phyloP scores from a whole-genome alignment of 305 asterid genomes.

The Plantago lanceolata region DNA sequence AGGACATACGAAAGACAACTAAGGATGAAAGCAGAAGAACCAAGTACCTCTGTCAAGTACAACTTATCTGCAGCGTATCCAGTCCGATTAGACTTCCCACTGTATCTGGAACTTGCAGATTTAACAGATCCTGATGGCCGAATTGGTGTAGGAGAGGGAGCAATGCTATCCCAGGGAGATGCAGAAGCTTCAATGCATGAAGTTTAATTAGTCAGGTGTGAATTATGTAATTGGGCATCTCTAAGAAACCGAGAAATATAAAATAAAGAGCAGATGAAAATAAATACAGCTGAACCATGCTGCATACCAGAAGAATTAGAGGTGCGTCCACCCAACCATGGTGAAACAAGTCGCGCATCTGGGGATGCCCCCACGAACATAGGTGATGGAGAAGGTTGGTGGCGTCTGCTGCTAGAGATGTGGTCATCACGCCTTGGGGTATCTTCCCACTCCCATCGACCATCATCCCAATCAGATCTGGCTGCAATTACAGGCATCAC shows the following conservation, averaged over 20 bases:
- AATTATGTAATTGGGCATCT: conserved; percentile 20
- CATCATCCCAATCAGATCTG: conserved; percentile 96
- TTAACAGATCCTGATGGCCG: conserved; percentile 82
- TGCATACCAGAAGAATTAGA: conserved; percentile 59
- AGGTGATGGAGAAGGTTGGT: conserved; percentile 77
- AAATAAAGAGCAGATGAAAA: background rate
- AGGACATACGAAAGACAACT: background rate
- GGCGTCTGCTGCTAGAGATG: conserved; percentile 44
- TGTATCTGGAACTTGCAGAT: conserved; percentile 64
- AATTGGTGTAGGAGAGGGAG: conserved; percentile 91
- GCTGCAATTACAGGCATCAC: conserved; percentile 42
- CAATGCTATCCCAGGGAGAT: conserved; percentile 90
- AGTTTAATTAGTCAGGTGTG: conserved; percentile 23
- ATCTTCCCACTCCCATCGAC: conserved; percentile 96
- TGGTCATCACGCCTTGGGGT: conserved; percentile 64
- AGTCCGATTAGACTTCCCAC: conserved; percentile 43
- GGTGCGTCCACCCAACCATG: conserved; percentile 86
- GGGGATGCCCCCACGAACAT: conserved; percentile 83
- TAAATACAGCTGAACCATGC: conserved; percentile 11
- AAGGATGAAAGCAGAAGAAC: conserved; percentile 12
- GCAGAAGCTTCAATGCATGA: conserved; percentile 39
- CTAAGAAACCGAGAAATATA: conserved; percentile 22
- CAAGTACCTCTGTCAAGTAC: conserved; percentile 49
- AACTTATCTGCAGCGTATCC: conserved; percentile 34
- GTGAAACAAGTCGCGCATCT: conserved; percentile 89